These are phyloP conservation scores for Excoecaria agallocha DNA, from an alignment of 345 rosid species.

Conservation along the genomic window DNA sequence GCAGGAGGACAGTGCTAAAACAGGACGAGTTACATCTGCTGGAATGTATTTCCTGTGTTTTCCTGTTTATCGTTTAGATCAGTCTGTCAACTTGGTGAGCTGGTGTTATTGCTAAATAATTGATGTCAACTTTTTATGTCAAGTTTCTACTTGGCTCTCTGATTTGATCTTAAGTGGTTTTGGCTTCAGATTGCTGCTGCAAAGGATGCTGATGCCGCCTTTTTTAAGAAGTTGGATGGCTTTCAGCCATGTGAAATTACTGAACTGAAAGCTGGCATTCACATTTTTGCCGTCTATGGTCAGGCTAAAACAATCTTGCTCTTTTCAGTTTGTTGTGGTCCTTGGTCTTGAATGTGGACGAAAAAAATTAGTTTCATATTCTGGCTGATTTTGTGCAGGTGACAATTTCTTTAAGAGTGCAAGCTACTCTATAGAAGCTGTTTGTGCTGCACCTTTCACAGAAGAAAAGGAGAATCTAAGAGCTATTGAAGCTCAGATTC, in stretches of 20 bases:
- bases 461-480: constrained; percentile 82
- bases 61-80: constrained; percentile 90
- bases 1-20: constrained; percentile 87
- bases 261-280: constrained; percentile 84
- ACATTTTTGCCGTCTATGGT: constrained; percentile 96
- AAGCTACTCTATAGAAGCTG: constrained; percentile 84
- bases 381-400: constrained; percentile 46
- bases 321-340: constrained; percentile 9
- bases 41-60: constrained; percentile 98
- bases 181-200: constrained; percentile 63
- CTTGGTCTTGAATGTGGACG: constrained; percentile 11
- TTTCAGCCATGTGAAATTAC: constrained; percentile 95
- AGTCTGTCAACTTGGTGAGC: constrained; percentile 68
- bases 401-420: constrained; percentile 93
- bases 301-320: constrained; percentile 30
- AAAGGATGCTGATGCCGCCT: constrained; percentile 89
- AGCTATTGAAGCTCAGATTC: constrained; percentile 82
- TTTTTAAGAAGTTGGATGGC: constrained; percentile 88
- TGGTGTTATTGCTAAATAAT: constrained; percentile 10
- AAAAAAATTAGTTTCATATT: constrained; percentile 19
- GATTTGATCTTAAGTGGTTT: constrained; percentile 11
- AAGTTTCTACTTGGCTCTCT: constrained; percentile 11
- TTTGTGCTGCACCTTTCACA: constrained; percentile 66
- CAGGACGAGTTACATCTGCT: constrained; percentile 82
- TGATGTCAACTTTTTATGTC: constrained; percentile 2